Evolutionary conservation across 2,329 filamentous ascomycete genomes (phyloP).

Genomic region (Helicocarpus griseus): DNA sequence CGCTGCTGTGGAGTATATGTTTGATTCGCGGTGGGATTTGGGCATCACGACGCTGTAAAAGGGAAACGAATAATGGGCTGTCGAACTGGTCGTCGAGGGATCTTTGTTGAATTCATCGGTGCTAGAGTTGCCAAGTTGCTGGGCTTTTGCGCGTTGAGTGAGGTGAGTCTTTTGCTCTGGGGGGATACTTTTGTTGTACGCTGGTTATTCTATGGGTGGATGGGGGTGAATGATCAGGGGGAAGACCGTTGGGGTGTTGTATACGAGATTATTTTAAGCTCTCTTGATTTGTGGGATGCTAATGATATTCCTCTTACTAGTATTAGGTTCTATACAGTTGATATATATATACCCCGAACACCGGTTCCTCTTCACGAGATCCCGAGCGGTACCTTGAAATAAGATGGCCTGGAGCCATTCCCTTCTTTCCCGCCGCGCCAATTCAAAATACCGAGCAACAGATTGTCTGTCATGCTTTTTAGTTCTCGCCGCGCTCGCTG

Average conservation of each 20-base stretch:
- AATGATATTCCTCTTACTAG: too few species aligned
- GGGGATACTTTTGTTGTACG: background rate
- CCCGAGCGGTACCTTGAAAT: background rate
- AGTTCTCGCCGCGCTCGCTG: background rate
- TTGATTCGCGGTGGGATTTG: background rate
- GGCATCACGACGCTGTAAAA: background rate
- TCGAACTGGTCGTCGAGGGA: constrained; percentile 1
- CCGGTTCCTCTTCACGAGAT: background rate
- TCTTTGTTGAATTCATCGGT: background rate
- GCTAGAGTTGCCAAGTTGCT: background rate
- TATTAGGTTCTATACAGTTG: too few species aligned
- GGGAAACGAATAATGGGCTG: constrained; percentile 1
- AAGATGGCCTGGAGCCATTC: background rate
- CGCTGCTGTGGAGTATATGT: background rate
- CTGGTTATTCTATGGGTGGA: background rate
- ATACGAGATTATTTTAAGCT: too few species aligned
- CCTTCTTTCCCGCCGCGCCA: background rate
- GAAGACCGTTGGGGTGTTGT: too few species aligned
- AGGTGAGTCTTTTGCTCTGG: background rate
- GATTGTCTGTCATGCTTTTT: background rate
- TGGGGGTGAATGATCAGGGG: too few species aligned
- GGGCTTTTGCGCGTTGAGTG: background rate
- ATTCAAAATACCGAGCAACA: background rate
- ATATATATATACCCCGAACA: too few species aligned
- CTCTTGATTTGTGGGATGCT: background rate